Evolutionary conservation across 306 rosid genomes (phyloP), one percentile per base, ranked within the genome.

Genomic region (Vicia villosa): DNA sequence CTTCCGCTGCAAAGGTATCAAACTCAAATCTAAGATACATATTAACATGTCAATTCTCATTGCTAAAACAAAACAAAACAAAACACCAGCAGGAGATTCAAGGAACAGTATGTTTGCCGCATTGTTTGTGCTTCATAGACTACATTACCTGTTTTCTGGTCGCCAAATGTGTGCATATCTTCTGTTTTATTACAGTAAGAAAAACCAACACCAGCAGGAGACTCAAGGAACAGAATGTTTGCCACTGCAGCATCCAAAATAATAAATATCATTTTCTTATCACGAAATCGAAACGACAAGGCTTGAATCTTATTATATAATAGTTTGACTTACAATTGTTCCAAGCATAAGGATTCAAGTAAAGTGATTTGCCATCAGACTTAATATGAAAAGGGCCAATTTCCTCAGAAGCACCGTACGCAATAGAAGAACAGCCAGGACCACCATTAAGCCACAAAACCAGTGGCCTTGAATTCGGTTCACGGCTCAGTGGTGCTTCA

Each of bases 141-240:
- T 16, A 17, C 11, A 49, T 49, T 75, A 94, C 99, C 96, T 82
- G 99, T 91, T 77, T 63, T 91, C 83, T 87, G 74, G 87, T 94
- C 99, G 58, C 99, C 99, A 17, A 77, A 75, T 58, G 92, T 84
- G 75, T 87, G 86, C 80, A 91, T 84, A 79, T 94, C 97, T 22
- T 88, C 70, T n/a, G 92, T 69, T 13, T 83, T 87, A 82, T 94
- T 94, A 0, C 92, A 17, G 66, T 94, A 91, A 6, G 92, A 94
- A 86, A n/a, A n/a, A n/a, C n/a, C n/a, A n/a, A n/a, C n/a, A n/a
- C n/a, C n/a, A n/a, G n/a, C n/a, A n/a, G n/a, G 91, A 94, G 10
- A 97, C 99, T 91, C 97, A n/a, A 94, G 87, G 73, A 94, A 94
- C 22, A 91, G 78, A 66, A 87, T 43, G 83, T 91, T 94, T 62